A percentile compares a stretch with the other conserved stretches of the same genome.
phyloP scores from a whole-genome alignment of 768 basidiomycete genomes.

The Kwoniella dejecticola region DNA sequence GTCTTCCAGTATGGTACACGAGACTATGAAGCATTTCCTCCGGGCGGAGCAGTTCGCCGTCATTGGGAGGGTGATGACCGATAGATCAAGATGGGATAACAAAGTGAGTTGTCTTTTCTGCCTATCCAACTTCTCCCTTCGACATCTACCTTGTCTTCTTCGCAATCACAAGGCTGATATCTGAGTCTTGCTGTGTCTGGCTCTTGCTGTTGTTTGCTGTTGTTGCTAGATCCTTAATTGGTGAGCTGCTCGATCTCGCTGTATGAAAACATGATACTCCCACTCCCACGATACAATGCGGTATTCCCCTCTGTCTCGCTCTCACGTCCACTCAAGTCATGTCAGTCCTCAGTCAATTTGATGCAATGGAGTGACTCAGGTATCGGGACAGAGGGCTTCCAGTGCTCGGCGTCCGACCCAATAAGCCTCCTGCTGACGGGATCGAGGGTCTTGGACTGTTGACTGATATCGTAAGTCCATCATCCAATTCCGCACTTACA shows the following conservation, averaged over 20 bases:
- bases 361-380: slow-evolving; percentile 14
- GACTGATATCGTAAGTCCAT: slow-evolving; percentile 30
- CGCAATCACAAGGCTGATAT: too few species aligned
- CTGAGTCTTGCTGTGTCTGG: too few species aligned
- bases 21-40: slow-evolving; percentile 45
- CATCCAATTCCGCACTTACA: too few species aligned
- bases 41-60: slow-evolving; percentile 42
- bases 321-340: too few species aligned
- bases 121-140: too few species aligned
- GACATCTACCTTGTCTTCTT: too few species aligned
- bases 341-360: too few species aligned
- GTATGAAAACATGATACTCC: not conserved
- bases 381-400: slow-evolving; percentile 33
- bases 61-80: slow-evolving; percentile 42
- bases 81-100: slow-evolving; percentile 42
- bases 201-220: too few species aligned
- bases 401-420: slow-evolving; percentile 42
- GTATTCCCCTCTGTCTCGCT: too few species aligned
- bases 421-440: slow-evolving; percentile 14
- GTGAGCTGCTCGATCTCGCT: too few species aligned
- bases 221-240: too few species aligned
- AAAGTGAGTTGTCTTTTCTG: slow-evolving; percentile 31
- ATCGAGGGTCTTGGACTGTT: slow-evolving; percentile 37
- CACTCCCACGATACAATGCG: too few species aligned
- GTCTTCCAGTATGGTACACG: not conserved